Base-by-base conservation (phyloP, 2,329 filamentous ascomycete genomes). In the Colletotrichum sp. region DNA sequence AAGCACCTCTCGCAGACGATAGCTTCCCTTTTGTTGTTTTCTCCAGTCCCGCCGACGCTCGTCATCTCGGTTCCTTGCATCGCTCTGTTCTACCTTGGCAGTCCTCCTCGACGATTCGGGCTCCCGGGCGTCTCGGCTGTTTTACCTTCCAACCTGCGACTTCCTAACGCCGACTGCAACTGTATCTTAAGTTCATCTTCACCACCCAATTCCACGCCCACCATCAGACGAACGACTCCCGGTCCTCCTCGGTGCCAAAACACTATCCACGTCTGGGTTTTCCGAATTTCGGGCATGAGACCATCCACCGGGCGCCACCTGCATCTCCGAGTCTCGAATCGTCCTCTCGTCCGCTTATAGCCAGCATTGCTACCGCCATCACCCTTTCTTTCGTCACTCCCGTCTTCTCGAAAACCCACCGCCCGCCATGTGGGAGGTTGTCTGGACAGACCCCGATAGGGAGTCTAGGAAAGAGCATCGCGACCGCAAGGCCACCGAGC, bases 361-460 rank as follows among this genome's bases (percentile, higher is more conserved):
- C 18, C 26, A 68, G 34, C 70, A 69, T 60, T 15, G 22, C 34
- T 55, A 76, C 48, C 12, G 15, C n/a, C 65, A 12, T 48, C 26
- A 28, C 34, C 18, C 34, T 52, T 68, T 59, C n/a, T 26, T 32
- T 39, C 16, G 18, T 18, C 16, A 52, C 44, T 24, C 62, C 15
- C 13, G 18, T 52, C 22, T 52, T 39, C 39, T 68, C 16, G 15
- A 22, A 52, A 28, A 24, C 34, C 24, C 26, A 52, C 12, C n/a
- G 64, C 34, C 36, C 79, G 81, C 72, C 60, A 92, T 92, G 90
- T 92, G 91, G 80, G 90, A 92, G 80, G 88, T 92, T 36, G 83
- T 90, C 63, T 92, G 90, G 90, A 89, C 89, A 6, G 90, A 92
- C 72, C 89, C 88, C 26, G 84, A 89, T 66, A 84, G 86, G 73